Evolutionary conservation across 2,329 filamentous ascomycete genomes (phyloP), one percentile per base, ranked within the genome.

Genomic region (Chrysosporium keratinophilum): DNA sequence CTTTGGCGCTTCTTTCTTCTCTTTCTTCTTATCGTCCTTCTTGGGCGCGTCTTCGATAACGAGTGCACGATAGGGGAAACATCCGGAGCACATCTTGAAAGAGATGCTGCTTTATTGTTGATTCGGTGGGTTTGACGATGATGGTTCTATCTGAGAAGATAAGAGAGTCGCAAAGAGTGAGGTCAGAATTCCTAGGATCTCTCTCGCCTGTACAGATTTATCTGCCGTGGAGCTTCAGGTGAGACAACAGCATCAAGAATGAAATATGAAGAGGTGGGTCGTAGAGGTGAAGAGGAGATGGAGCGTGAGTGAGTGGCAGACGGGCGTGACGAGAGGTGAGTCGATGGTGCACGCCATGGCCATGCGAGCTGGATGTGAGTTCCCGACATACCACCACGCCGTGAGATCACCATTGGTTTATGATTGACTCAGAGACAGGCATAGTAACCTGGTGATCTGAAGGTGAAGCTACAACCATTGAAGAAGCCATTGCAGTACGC

Each of bases 11-110:
- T 28, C 37, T 40, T 57, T 54, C 52, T 55, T 54, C 35, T 47
- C 31, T 47, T 31, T 42, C 56, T 28, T 28, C 23, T 28, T 28
- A 28, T 28, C 23, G 23, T 28, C 55, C 56, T 55, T 52, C 49
- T 50, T 56, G 17, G 55, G 55, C 11, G 42, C 43, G 14, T 56
- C 61, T 43, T 62, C 58, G 45, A 59, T 56, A 34, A 57, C 50
- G 42, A 53, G 53, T 12, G 52, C 37, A 31, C 54, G 57, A 35
- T 58, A 58, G 11, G 58, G 58, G 11, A 56, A 44, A 46, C 58
- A 57, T 19, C 56, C 57, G 35, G 53, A 55, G 20, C 56, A 58
- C 54, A 58, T 58, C 17, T 31, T 58, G 56, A 49, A 41, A n/a
- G n/a, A n/a, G n/a, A n/a, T n/a, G n/a, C n/a, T n/a, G n/a, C n/a